Percentiles rank a stretch among this genome's conserved stretches.
Conservation (phyloP, 305 asterid species). For the Petunia hybrid region DNA sequence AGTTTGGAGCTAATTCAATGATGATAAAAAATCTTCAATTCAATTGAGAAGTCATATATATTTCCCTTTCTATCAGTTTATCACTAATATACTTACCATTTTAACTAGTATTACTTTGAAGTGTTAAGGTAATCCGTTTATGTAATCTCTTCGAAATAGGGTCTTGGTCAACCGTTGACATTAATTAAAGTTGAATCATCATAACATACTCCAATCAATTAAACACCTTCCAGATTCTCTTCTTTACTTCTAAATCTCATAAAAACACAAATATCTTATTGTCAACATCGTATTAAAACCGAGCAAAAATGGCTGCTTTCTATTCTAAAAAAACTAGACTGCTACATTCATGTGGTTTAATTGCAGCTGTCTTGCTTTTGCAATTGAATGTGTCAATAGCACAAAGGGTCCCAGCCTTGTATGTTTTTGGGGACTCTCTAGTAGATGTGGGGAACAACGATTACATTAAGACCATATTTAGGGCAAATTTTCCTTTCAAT, state of each 20-base stretch:
- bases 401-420: not conserved
- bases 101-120: no score
- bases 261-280: not conserved
- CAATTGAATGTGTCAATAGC: slow-evolving; percentile 14
- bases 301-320: slow-evolving; percentile 8
- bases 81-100: no score
- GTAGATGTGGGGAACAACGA: slow-evolving; percentile 26
- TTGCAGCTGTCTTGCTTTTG: not conserved
- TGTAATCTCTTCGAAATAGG: no score
- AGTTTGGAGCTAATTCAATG: no score
- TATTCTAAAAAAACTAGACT: not conserved
- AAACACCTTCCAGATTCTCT: not conserved
- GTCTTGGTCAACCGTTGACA: no score
- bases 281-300: not conserved
- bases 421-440: slow-evolving; percentile 22
- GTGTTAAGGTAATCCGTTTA: no score
- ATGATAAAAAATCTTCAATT: no score
- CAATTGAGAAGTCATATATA: no score
- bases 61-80: no score
- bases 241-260: not conserved
- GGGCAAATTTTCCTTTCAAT: slow-evolving; percentile 29
- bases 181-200: no score
- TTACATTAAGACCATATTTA: not conserved
- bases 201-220: not conserved
- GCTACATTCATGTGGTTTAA: not conserved